These are phyloP conservation scores for Globisporangium nodosum DNA, from an alignment of 352 stramenopile genomes.

Conservation along the genomic window DNA sequence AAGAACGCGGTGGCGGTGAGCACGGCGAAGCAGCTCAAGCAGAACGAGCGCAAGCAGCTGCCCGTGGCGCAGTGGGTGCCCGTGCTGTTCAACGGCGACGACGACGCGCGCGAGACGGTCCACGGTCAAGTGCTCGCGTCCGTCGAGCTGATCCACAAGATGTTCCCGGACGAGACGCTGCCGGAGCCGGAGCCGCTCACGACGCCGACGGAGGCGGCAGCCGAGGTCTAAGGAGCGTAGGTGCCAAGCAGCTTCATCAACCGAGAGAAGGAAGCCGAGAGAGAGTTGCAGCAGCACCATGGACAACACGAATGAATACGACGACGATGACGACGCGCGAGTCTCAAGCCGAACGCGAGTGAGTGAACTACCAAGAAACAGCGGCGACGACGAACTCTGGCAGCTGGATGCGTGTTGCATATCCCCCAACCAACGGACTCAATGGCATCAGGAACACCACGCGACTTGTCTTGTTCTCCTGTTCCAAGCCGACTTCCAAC, in stretches of 20 bases:
- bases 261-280: not conserved
- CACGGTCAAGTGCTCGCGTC: constrained; percentile 54
- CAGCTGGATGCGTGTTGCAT: no score
- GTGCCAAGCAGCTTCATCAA: no score
- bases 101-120: constrained; percentile 17
- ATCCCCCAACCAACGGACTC: no score
- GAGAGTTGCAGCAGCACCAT: no score
- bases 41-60: constrained; percentile 29
- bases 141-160: constrained; percentile 55
- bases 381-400: no score
- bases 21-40: constrained; percentile 48
- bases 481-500: no score
- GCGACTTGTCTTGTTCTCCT: no score
- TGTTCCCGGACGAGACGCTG: constrained; percentile 47
- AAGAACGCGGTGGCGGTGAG: constrained; percentile 26
- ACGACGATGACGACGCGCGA: no score
- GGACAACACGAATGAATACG: no score
- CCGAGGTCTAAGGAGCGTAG: constrained; percentile 5
- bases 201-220: not conserved
- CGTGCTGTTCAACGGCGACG: constrained; percentile 44
- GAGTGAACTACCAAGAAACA: no score
- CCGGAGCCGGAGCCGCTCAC: constrained; percentile 32
- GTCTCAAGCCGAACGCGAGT: no score
- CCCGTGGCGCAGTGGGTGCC: constrained; percentile 46
- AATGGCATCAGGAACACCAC: no score